Evolutionary conservation across 305 asterid genomes (phyloP), one percentile per base, ranked within the genome.

Genomic region (Solanum hybrid): DNA sequence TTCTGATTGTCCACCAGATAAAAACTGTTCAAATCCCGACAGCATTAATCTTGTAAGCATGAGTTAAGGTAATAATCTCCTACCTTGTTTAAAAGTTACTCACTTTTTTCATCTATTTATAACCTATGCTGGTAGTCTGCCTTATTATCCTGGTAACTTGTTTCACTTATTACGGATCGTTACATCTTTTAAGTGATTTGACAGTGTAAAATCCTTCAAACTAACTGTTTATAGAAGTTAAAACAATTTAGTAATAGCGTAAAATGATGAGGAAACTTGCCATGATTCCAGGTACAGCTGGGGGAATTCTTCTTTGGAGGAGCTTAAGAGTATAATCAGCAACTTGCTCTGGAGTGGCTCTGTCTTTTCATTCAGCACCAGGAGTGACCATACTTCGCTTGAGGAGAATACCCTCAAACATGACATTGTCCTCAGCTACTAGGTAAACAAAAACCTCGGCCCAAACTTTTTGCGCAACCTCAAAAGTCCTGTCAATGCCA

Each of bases 1-100:
- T 92, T 96, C 96, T 20, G 99, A 95, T 91, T 96, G 98, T 46
- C 99, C 99, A 82, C 98, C 99, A 26, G 99, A 96, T 94, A 96
- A 95, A 92, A 96, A 96, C 98, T 93, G 96, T 83, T 24, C 90
- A 86, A 82, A 61, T 51, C 22, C 69, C 81, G 16, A 36, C 20
- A 87, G 3, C 74, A 42, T 1, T 42, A 8, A 40, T 7, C 37
- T 40, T 26, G n/a, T 82, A 8, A 82, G 87, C 37, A 82, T 82
- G 71, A 40, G 3, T 82, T 42, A 3, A 61, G n/a, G 13, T 24
- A 13, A 40, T 28, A 26, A 82, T 42, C 26, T 16, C 87, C 24
- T 14, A 8, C 16, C 71, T 57, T 40, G 14, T 39, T 37, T 39
- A 26, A 26, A 40, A 82, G 14, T 42, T 28, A 9, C 85, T 36